Evolutionary conservation across 2,329 filamentous ascomycete genomes (phyloP).

Genomic region (Xylariaceae sp.): DNA sequence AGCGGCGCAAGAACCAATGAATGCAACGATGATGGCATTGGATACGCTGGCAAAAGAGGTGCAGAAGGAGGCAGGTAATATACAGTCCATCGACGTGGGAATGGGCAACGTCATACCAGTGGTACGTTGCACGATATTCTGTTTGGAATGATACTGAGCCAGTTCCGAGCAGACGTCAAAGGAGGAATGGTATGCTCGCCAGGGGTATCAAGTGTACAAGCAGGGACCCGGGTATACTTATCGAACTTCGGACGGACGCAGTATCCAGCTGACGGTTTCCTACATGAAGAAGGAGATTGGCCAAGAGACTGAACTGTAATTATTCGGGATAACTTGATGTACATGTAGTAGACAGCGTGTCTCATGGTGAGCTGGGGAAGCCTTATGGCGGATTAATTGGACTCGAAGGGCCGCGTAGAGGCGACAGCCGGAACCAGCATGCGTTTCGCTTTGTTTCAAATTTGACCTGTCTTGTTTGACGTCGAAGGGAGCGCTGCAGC

Average conservation of each 20-base stretch:
- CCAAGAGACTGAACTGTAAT: slow-evolving; percentile 8
- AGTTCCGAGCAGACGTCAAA: slow-evolving; percentile 30
- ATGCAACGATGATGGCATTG: slow-evolving; percentile 43
- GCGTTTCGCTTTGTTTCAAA: background rate
- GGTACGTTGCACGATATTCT: slow-evolving; percentile 30
- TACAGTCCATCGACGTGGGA: slow-evolving; percentile 37
- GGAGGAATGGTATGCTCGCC: slow-evolving; percentile 38
- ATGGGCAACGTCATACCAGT: slow-evolving; percentile 26
- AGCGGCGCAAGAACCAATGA: slow-evolving; percentile 41
- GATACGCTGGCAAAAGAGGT: slow-evolving; percentile 44
- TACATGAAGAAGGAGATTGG: slow-evolving; percentile 38
- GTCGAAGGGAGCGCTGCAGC: slow-evolving; percentile 10
- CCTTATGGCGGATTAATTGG: slow-evolving; percentile 16
- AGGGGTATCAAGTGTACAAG: slow-evolving; percentile 36
- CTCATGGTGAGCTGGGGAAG: slow-evolving; percentile 1
- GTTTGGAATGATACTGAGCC: slow-evolving; percentile 3
- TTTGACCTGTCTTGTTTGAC: slow-evolving; percentile 1
- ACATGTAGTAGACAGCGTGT: slow-evolving; percentile 7
- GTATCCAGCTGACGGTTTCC: slow-evolving; percentile 28
- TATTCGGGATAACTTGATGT: slow-evolving; percentile 7
- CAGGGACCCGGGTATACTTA: slow-evolving; percentile 28
- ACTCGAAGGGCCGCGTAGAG: slow-evolving; percentile 3
- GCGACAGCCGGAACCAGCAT: slow-evolving; percentile 1
- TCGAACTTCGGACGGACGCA: slow-evolving; percentile 19
- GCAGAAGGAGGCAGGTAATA: slow-evolving; percentile 35